Conservation (phyloP, 2,329 filamentous ascomycete species). For the Xylariales sp. region DNA sequence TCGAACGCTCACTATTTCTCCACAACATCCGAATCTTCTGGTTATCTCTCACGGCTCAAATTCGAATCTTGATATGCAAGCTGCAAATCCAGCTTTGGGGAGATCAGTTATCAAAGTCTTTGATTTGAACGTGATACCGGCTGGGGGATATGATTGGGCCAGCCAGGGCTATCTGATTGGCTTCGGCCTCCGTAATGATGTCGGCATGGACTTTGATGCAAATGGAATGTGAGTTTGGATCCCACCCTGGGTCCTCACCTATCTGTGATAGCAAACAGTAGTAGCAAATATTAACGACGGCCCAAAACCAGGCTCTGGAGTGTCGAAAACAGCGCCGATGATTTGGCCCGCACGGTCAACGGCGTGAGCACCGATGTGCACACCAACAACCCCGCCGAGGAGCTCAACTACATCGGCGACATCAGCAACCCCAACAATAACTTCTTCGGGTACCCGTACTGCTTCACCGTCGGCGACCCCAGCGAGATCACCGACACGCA, state of each 20-base stretch:
- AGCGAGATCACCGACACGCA: conserved; percentile 25
- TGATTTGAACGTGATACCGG: conserved; percentile 16
- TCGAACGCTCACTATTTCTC: conserved; percentile 50
- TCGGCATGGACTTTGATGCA: conserved; percentile 38
- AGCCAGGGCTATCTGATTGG: conserved; percentile 31
- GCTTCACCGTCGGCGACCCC: conserved; percentile 33
- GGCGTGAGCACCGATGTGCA: conserved; percentile 41
- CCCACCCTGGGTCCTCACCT: conserved; percentile 11
- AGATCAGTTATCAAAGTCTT: conserved; percentile 53
- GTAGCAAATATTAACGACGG: no score
- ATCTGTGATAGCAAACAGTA: conserved; percentile 19
- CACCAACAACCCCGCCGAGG: conserved; percentile 59
- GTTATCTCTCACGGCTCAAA: conserved; percentile 53
- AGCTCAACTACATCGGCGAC: conserved; percentile 61
- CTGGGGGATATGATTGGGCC: conserved; percentile 33
- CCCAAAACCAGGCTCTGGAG: conserved; percentile 30
- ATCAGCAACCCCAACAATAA: conserved; percentile 40
- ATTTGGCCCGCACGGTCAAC: conserved; percentile 45
- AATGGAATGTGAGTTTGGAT: conserved; percentile 30
- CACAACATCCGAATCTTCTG: conserved; percentile 42
- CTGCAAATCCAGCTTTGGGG: conserved; percentile 40
- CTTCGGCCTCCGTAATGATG: conserved; percentile 61
- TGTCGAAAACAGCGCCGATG: conserved; percentile 62
- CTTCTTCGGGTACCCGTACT: conserved; percentile 59
- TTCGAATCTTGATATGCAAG: conserved; percentile 47